phyloP scores from a whole-genome alignment of 345 rosid species.

The Brassica carinata region DNA sequence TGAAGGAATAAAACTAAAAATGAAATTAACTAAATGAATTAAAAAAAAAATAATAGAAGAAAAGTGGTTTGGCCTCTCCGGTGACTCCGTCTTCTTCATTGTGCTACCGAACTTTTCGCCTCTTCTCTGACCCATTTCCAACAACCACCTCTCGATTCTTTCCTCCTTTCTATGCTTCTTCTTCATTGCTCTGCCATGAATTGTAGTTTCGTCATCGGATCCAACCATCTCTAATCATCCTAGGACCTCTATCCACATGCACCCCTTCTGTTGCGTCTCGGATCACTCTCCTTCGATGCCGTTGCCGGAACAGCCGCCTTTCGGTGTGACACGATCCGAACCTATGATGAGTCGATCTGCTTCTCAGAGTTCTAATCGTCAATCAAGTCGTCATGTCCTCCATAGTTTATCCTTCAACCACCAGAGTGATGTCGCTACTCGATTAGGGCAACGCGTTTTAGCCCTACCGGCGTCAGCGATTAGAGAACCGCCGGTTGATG shows the following conservation, averaged over 20 bases:
- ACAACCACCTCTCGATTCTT: constrained; percentile 20
- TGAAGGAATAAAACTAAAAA: neutral
- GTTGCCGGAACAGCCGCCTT: constrained; percentile 39
- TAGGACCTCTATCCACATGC: constrained; percentile 43
- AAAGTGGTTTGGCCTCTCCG: constrained; percentile 29
- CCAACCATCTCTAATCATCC: neutral
- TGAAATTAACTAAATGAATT: neutral
- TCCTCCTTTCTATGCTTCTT: neutral
- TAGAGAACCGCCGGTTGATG: constrained; percentile 50
- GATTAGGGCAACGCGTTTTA: neutral
- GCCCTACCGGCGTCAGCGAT: neutral
- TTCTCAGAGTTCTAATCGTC: constrained; percentile 7
- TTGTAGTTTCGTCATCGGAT: constrained; percentile 13
- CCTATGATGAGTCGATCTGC: constrained; percentile 41
- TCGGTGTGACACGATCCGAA: constrained; percentile 38
- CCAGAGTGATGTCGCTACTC: constrained; percentile 10
- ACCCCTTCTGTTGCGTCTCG: constrained; percentile 65
- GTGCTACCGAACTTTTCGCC: constrained; percentile 37
- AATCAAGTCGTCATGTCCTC: constrained; percentile 17
- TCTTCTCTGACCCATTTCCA: constrained; percentile 36
- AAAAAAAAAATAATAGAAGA: neutral
- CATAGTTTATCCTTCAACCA: constrained; percentile 39
- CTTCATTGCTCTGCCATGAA: constrained; percentile 14
- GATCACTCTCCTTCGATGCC: constrained; percentile 51
- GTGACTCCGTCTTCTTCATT: constrained; percentile 27